phyloP scores from a whole-genome alignment of 225 moss, liverwort and hornwort genomes.

The Polytrichum formosum region DNA sequence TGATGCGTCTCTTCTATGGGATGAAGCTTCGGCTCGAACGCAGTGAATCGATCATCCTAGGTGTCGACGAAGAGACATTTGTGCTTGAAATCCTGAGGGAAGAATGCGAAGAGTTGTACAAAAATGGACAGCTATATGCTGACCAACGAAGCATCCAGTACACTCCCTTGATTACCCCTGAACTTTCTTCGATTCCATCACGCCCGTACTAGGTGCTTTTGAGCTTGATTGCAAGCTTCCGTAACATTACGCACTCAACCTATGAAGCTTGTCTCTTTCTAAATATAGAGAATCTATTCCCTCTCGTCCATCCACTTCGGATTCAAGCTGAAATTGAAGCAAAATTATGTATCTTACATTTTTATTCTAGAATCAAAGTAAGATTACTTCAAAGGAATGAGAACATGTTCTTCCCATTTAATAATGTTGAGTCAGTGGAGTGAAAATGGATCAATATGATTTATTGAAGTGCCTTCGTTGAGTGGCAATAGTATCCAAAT shows the following conservation, averaged over 20 bases:
- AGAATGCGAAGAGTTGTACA: conserved; percentile 29
- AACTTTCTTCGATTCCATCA: neutral
- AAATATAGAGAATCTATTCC: too few species aligned
- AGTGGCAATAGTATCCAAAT: neutral
- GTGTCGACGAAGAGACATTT: conserved; percentile 23
- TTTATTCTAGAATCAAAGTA: too few species aligned
- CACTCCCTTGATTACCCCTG: conserved; percentile 21
- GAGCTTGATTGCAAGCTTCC: neutral
- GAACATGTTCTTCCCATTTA: too few species aligned
- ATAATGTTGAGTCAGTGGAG: neutral
- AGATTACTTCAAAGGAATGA: too few species aligned
- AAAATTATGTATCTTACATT: too few species aligned
- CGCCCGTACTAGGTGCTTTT: conserved; percentile 2
- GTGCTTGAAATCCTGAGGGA: conserved; percentile 25
- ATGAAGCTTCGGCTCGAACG: conserved; percentile 35
- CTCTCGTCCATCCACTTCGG: neutral
- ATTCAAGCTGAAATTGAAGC: neutral
- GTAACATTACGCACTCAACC: neutral
- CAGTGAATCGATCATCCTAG: conserved; percentile 21
- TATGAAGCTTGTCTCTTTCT: too few species aligned
- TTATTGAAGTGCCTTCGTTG: neutral
- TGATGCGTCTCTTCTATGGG: conserved; percentile 32
- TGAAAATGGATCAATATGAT: neutral
- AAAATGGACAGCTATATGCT: conserved; percentile 21
- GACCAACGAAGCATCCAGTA: conserved; percentile 29